Conservation (phyloP, 805 yeast genomes). For the Babjeviella inositovora region DNA sequence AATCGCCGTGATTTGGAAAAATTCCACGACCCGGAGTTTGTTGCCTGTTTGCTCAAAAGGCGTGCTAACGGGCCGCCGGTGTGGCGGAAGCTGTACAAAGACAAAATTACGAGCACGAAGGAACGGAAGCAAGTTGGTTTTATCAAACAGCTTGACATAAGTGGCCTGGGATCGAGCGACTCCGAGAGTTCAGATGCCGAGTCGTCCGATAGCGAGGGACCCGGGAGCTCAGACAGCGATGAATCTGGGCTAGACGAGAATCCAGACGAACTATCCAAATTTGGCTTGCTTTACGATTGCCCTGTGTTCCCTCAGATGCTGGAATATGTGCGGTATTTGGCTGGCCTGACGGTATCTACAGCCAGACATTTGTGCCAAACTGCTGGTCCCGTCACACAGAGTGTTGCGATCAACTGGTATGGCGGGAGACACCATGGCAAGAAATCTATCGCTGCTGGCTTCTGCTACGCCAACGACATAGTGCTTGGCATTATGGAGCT, state of each 20-base stretch:
- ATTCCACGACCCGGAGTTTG: slow-evolving; percentile 32
- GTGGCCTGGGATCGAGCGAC: no score
- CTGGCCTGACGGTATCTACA: slow-evolving; percentile 43
- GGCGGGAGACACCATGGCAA: slow-evolving; percentile 70
- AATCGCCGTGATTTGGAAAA: slow-evolving; percentile 17
- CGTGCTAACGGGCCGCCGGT: slow-evolving; percentile 4
- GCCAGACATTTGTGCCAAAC: slow-evolving; percentile 14
- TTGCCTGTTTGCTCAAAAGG: slow-evolving; percentile 17
- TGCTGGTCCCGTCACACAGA: slow-evolving; percentile 5
- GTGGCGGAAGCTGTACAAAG: slow-evolving; percentile 1
- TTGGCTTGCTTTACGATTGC: slow-evolving; percentile 47
- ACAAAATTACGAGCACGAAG: slow-evolving; percentile 2
- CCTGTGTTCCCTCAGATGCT: slow-evolving; percentile 38
- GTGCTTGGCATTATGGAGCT: slow-evolving; percentile 37
- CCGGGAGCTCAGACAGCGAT: slow-evolving; percentile 1
- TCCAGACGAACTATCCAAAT: slow-evolving; percentile 9
- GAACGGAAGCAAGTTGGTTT: slow-evolving; percentile 1
- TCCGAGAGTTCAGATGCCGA: slow-evolving; percentile 1
- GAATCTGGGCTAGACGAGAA: slow-evolving; percentile 3
- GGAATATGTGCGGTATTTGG: slow-evolving; percentile 27
- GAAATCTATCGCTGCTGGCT: slow-evolving; percentile 42
- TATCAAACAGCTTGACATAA: no score
- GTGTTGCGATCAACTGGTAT: slow-evolving; percentile 50
- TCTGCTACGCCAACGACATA: slow-evolving; percentile 60
- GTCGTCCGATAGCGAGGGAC: not conserved